A percentile compares a stretch with the other conserved stretches of the same genome.
Evolutionary conservation across 257 asterid genomes (phyloP).

Genomic region (Solanum dulcamara): DNA sequence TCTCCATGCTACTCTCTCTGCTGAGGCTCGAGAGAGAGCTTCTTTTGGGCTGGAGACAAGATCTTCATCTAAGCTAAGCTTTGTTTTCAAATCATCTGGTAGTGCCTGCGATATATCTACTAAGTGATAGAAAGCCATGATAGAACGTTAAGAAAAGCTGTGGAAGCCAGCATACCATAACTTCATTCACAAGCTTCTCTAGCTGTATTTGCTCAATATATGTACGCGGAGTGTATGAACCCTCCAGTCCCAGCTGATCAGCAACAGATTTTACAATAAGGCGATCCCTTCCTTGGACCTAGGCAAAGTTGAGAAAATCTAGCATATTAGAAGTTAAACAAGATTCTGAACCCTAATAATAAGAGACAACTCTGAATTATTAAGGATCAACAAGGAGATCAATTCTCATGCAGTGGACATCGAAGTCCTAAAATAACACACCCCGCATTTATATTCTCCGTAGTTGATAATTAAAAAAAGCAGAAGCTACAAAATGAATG

Average conservation of each 20-base stretch:
- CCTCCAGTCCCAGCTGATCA: slow-evolving; percentile 78
- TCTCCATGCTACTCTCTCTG: slow-evolving; percentile 47
- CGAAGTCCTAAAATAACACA: not conserved
- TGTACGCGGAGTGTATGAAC: slow-evolving; percentile 81
- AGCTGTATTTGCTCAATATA: slow-evolving; percentile 94
- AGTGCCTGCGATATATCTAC: slow-evolving; percentile 45
- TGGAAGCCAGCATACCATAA: slow-evolving; percentile 60
- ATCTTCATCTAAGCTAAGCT: slow-evolving; percentile 90
- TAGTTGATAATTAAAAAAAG: not conserved
- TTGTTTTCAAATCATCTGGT: slow-evolving; percentile 90
- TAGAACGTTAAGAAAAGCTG: not conserved
- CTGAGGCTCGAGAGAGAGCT: slow-evolving; percentile 71
- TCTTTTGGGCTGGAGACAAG: slow-evolving; percentile 76
- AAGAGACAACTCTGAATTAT: not conserved
- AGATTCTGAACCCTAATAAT: not conserved
- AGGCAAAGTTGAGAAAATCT: not conserved
- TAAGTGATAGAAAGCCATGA: slow-evolving; percentile 12
- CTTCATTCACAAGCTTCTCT: slow-evolving; percentile 88
- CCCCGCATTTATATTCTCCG: not conserved
- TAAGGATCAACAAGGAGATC: not conserved
- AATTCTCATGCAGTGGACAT: not conserved
- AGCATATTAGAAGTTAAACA: not conserved
- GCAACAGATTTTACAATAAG: slow-evolving; percentile 49
- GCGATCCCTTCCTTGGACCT: slow-evolving; percentile 98
- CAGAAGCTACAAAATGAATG: not conserved